Evolutionary conservation across 257 asterid genomes (phyloP).

Genomic region (Nicotiana obtusifolia): DNA sequence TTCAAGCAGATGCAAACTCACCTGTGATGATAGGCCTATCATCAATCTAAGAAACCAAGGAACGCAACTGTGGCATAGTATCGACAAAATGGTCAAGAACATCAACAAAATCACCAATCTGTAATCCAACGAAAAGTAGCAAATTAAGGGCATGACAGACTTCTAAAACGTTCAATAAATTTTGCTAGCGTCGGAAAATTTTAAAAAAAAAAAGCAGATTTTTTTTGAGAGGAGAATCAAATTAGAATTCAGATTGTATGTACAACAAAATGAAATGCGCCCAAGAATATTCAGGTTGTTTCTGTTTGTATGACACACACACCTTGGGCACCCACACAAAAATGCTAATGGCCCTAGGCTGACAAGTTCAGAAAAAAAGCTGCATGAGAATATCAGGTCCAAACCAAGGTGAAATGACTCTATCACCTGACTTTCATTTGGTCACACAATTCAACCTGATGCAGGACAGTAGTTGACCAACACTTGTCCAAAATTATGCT

Average conservation of each 20-base stretch:
- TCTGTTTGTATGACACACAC: not conserved
- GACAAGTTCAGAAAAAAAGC: not conserved
- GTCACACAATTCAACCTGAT: not conserved
- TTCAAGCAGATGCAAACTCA: conserved; percentile 26
- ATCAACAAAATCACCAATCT: conserved; percentile 55
- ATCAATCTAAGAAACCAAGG: conserved; percentile 79
- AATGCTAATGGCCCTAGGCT: not conserved
- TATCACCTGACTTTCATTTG: not conserved
- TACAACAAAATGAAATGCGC: not conserved
- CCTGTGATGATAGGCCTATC: conserved; percentile 79
- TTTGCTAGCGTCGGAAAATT: not conserved
- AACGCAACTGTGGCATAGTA: conserved; percentile 54
- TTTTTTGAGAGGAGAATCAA: not conserved
- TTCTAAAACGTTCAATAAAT: conserved; percentile 9
- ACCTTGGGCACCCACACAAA: not conserved
- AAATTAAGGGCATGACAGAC: conserved; percentile 11
- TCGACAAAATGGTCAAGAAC: conserved; percentile 47
- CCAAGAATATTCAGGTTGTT: not conserved
- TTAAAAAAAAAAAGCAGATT: not conserved
- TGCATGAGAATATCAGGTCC: not conserved
- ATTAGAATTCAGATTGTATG: not conserved
- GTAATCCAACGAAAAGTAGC: conserved; percentile 20
- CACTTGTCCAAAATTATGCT: not conserved
- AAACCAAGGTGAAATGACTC: not conserved
- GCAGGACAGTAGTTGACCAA: not conserved